Evolutionary conservation across 164 flowering plant genomes (phyloP).

Genomic region (Santalum album): DNA sequence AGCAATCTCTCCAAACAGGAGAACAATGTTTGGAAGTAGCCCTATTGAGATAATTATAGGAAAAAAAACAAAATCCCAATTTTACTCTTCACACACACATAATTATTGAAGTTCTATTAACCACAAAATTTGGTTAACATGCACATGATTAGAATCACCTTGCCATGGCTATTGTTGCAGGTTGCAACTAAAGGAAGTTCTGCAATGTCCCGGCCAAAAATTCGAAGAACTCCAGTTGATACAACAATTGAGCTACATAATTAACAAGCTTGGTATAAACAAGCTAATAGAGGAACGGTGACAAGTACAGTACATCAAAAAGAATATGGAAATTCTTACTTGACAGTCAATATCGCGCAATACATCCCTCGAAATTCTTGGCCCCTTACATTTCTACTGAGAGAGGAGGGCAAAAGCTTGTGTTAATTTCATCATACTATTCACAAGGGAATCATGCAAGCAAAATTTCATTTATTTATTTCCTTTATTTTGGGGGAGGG

Average conservation of each 20-base stretch:
- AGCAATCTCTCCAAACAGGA: conserved; percentile 51
- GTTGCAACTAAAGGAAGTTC: conserved; percentile 97
- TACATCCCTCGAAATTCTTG: background rate
- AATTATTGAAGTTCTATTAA: background rate
- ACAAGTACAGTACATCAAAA: background rate
- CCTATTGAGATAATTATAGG: conserved; percentile 15
- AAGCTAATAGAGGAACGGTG: background rate
- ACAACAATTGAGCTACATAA: conserved; percentile 75
- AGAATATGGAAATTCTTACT: background rate
- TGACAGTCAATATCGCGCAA: background rate
- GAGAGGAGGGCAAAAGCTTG: background rate
- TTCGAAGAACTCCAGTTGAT: conserved; percentile 69
- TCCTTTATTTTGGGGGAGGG: too few relatives aligned
- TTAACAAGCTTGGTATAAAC: background rate
- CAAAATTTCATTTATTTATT: too few relatives aligned
- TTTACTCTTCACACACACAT: background rate
- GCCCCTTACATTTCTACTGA: background rate
- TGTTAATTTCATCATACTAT: background rate
- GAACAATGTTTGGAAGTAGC: conserved; percentile 50
- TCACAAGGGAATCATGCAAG: background rate
- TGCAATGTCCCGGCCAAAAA: conserved; percentile 73
- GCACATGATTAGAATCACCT: conserved; percentile 33
- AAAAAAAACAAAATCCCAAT: background rate
- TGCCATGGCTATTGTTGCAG: conserved; percentile 52
- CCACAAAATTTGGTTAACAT: background rate